Base-by-base conservation (phyloP, 345 rosid genomes). In the Populus alba region DNA sequence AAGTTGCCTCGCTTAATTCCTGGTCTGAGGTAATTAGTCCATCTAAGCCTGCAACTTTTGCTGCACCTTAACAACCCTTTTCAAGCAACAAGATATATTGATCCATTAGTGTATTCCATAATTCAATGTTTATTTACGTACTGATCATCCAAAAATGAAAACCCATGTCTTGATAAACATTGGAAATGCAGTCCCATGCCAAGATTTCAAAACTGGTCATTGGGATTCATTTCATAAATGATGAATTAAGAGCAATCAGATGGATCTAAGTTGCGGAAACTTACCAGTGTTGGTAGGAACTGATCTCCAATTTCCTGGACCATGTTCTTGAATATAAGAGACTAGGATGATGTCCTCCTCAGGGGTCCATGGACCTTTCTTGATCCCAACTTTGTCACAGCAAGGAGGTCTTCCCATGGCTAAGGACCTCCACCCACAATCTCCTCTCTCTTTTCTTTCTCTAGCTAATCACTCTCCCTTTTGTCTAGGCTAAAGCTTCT, bases 301-400 rank as follows among this genome's bases (percentile, higher is more conserved):
- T 72, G 94, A 90, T 92, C 98, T 90, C 98, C 98, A 94, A 74
- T 91, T 94, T 38, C 98, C 98, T 9, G 98, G 97, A 68, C 98
- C 98, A 81, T 94, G 95, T 86, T 91, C 90, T 85, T 94, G 97
- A 71, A 94, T 92, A 82, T 92, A 94, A 86, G 98, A 90, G 63
- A 94, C 98, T 31, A 94, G 82, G 77, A 94, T 90, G 87, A 94
- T 91, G 82, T 94, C 98, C 81, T 94, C 97, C 79, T 94, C 97
- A 80, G 98, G 98, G 31, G 98, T 94, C 98, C 98, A 94, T 77
- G 98, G 98, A 76, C 98, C 98, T 87, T 94, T 94, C 95, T 94
- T 94, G 87, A 94, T 87, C 17, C 98, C 94, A 67, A 88, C 87
- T 88, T 91, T 91, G 51, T 91, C 94, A 81, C 97, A 94, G 80